Evolutionary conservation across 148 eudicot genomes (phyloP), one percentile per base, ranked within the genome.

Genomic region (Simmondsia chinensis): DNA sequence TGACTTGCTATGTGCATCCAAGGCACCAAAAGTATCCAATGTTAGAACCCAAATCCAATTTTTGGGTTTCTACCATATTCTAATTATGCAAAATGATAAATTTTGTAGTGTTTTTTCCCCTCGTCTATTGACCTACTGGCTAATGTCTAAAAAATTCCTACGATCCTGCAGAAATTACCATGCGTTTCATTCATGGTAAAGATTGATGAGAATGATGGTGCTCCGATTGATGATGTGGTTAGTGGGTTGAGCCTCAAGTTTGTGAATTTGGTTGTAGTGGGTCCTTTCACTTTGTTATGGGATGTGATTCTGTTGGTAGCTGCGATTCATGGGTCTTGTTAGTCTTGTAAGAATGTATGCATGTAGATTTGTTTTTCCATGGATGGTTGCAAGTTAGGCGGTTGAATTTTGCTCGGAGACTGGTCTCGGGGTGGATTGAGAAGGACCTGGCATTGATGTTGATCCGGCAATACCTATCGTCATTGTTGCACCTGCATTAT

Each of bases 1-100:
- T 49, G 41, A 59, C 47, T 68, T 56, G 68, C 74, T 73, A 27
- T 47, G 43, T 73, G 78, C 74, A 59, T 45, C 61, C 34, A 30
- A 22, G 49, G 16, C 40, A 43, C 41, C 46, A 52, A 11, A 34
- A 43, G 60, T 44, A 60, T 40, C 52, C 39, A 59, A 59, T 59
- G 68, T 39, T 12, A 33, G 55, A 59, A 38, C 52, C 54, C 70
- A 50, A 55, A 43, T 17, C 60, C 70, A 68, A 68, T 59, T 39
- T 54, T 45, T 59, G 70, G n/a, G 54, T 64, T 59, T 43, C 55
- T 9, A 65, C 69, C 69, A 44, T 43, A 43, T 39, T 38, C 26
- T 39, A 52, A 52, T 60, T 50, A 50, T 38, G 41, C 43, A 50
- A 50, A 19, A 30, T 35, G 59, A 56, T 30, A 41, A 39, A 33